Conservation (phyloP, 768 basidiomycete species). For the Coprinellus aureogranulatus region DNA sequence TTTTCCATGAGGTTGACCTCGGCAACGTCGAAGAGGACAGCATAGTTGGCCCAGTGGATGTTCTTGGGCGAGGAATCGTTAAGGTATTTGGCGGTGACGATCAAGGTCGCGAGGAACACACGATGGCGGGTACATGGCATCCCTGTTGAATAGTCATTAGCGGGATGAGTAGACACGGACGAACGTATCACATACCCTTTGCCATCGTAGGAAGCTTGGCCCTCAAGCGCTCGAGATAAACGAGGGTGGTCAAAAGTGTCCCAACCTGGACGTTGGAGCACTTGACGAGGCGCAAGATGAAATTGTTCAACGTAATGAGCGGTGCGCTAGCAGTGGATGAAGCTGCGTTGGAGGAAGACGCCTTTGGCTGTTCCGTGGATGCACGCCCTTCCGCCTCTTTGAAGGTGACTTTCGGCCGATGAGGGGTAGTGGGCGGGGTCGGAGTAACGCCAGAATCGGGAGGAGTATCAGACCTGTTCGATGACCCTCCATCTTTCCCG, state of each 20-base stretch:
- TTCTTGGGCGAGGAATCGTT: conserved; percentile 97
- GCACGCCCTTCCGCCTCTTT: conserved; percentile 13
- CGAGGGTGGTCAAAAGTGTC: conserved; percentile 84
- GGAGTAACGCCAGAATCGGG: conserved; percentile 56
- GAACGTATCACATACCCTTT: conserved; percentile 57
- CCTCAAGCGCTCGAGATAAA: conserved; percentile 88
- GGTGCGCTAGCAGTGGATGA: conserved; percentile 9
- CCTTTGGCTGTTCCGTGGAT: not conserved
- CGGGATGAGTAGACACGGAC: not conserved
- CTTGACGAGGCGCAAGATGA: conserved; percentile 78
- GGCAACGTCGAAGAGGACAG: conserved; percentile 65
- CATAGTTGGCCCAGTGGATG: conserved; percentile 85
- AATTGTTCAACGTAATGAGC: conserved; percentile 70
- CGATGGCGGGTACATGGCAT: conserved; percentile 92
- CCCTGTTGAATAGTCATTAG: conserved; percentile 36
- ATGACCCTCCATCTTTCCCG: not conserved
- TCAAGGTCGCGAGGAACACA: conserved; percentile 93
- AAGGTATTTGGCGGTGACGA: conserved; percentile 94
- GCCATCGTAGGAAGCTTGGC: conserved; percentile 77
- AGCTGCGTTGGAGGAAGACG: conserved; percentile 2
- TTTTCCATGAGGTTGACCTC: conserved; percentile 98
- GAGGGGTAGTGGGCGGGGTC: conserved; percentile 37
- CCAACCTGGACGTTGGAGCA: conserved; percentile 86
- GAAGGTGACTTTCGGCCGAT: conserved; percentile 13
- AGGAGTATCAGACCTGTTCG: conserved; percentile 14